A percentile compares a stretch with the other conserved stretches of the same genome.
These are phyloP conservation scores for Cucurbita ficifolia DNA, from an alignment of 306 rosid species.

Conservation along the genomic window DNA sequence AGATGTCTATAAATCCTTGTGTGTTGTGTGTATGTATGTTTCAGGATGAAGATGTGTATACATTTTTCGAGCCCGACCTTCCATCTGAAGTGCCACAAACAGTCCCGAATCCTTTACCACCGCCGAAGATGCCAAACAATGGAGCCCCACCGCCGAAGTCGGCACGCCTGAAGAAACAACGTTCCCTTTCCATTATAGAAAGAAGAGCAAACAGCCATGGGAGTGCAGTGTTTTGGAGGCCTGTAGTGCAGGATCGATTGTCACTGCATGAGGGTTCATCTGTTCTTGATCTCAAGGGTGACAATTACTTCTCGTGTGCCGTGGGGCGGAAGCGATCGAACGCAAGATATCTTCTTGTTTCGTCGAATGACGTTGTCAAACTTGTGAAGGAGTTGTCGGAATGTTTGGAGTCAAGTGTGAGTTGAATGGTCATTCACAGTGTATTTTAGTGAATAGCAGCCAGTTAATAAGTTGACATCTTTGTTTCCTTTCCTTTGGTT, in stretches of 20 bases:
- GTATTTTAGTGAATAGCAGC: conserved; percentile 2
- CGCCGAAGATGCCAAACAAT: conserved; percentile 26
- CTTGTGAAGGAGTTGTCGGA: conserved; percentile 50
- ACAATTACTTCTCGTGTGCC: conserved; percentile 77
- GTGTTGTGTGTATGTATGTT: neutral
- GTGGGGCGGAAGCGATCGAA: conserved; percentile 62
- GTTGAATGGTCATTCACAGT: neutral
- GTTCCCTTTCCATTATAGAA: conserved; percentile 49
- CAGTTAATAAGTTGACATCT: neutral
- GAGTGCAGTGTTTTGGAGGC: conserved; percentile 23
- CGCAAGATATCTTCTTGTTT: conserved; percentile 66
- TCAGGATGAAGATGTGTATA: conserved; percentile 84
- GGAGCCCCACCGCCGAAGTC: conserved; percentile 31
- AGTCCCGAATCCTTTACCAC: conserved; percentile 19
- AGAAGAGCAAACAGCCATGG: conserved; percentile 24
- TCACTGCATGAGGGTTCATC: conserved; percentile 65
- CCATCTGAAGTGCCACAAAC: conserved; percentile 39
- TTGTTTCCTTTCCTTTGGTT: neutral
- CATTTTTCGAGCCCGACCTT: conserved; percentile 83
- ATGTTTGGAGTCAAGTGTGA: conserved; percentile 13
- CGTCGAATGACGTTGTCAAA: conserved; percentile 44
- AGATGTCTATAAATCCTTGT: neutral
- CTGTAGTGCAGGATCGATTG: conserved; percentile 26
- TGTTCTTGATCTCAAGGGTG: conserved; percentile 77
- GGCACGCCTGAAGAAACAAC: conserved; percentile 51